Evolutionary conservation across 2,329 filamentous ascomycete genomes (phyloP).

Genomic region (Stenocarpella maydis): DNA sequence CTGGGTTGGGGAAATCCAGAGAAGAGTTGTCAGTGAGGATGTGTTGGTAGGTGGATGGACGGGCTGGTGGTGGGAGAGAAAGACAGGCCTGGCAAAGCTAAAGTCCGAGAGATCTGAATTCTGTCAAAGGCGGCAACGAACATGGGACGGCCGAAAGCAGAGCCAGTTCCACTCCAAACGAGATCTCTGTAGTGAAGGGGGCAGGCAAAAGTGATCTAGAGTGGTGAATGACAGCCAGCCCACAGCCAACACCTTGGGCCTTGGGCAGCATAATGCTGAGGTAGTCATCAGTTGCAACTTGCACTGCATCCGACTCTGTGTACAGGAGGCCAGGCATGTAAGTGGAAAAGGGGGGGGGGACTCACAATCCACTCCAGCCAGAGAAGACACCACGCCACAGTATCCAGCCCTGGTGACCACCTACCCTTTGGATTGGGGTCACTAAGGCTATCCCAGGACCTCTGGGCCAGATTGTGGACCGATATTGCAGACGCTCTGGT

Average conservation of each 20-base stretch:
- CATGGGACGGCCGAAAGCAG: background rate
- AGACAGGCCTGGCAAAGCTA: background rate
- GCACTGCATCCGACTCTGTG: background rate
- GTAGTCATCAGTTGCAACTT: slow-evolving; percentile 3
- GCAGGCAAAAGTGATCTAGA: background rate
- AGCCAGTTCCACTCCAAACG: background rate
- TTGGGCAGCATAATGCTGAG: background rate
- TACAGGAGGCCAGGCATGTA: no score
- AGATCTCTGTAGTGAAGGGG: background rate
- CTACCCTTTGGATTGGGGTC: background rate
- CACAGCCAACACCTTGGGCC: background rate
- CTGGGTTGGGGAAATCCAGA: background rate
- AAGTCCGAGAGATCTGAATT: background rate
- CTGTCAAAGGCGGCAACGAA: background rate
- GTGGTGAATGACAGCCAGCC: background rate
- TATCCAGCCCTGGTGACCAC: background rate
- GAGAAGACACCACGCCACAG: background rate
- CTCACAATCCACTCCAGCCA: background rate
- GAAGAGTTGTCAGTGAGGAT: background rate
- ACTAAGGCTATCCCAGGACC: background rate
- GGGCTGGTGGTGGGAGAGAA: background rate
- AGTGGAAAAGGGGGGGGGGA: background rate
- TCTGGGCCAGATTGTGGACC: background rate
- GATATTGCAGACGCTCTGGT: background rate
- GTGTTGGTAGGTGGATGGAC: background rate